Base-by-base conservation (phyloP, 2,329 filamentous ascomycete species). In the Cercospora beticola region DNA sequence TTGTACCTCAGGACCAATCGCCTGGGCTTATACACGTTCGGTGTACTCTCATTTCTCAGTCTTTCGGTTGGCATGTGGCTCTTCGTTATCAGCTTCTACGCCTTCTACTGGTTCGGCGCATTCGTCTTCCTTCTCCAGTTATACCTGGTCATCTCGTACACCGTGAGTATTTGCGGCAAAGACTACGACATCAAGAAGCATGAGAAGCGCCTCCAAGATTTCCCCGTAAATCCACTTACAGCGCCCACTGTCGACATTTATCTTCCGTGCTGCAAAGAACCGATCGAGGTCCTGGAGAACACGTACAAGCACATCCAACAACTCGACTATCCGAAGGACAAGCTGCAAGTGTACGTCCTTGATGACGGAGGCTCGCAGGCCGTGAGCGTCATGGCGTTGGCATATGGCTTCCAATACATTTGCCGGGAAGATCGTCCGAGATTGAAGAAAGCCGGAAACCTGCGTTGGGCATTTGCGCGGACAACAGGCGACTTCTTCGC, bases 51-150 rank as follows among this genome's bases (percentile, higher is more conserved):
- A 8, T 81, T 82, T 68, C 72, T 82, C 10, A 77, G 76, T 12
- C 75, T 82, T n/a, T 80, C 79, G 5, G 80, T 77, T 4, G 81
- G 81, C 52, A 81, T 82, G 80, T 82, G 81, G 81, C 74, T 82
- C 4, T 82, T 82, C 65, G 76, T 78, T 33, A 71, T 81, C 9
- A 79, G 78, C 57, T 75, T 78, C 5, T 74, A 75, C 21, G 74
- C 76, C 33, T 70, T 70, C 23, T 71, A 71, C 64, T 71, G 69
- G 69, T 82, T 81, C 67, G 79, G 78, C 33, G 74, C 78, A 26
- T 80, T 82, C 28, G 79, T 80, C 14, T 76, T 76, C 64, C 76
- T 80, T 56, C 76, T 82, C 67, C 79, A 81, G 72, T 71, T 82
- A 64, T 82, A 82, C 70, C 75, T 82, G 46, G 65, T 81, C 67